A percentile compares a stretch with the other conserved stretches of the same genome.
Conservation (phyloP, 129 eudicot species). For the Glebionis coronaria region DNA sequence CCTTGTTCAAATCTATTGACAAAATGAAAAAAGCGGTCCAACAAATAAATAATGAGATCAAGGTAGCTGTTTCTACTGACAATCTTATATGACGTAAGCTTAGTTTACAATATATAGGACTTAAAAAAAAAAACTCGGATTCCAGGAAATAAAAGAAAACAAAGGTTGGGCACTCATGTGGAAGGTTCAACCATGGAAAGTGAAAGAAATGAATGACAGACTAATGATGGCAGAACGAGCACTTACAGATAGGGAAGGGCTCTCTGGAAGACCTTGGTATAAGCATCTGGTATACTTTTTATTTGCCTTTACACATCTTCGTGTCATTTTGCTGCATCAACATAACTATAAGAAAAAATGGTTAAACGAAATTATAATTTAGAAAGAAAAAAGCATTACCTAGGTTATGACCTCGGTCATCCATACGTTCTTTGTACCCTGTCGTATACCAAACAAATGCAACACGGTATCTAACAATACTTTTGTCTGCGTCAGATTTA, state of each 20-base stretch:
- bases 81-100: background rate
- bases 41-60: conserved; percentile 44
- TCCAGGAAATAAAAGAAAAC: conserved; percentile 46
- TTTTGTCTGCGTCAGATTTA: conserved; percentile 49
- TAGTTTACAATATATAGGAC: conserved; percentile 5
- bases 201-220: conserved; percentile 71
- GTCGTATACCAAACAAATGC: conserved; percentile 1
- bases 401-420: background rate
- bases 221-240: conserved; percentile 92
- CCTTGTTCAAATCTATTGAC: conserved; percentile 66
- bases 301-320: conserved; percentile 1
- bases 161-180: conserved; percentile 45
- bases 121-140: conserved; percentile 1
- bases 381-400: background rate
- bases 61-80: conserved; percentile 40
- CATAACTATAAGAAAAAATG: background rate
- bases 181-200: conserved; percentile 42
- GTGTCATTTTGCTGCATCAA: background rate
- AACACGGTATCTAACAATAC: conserved; percentile 15
- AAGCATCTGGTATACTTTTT: conserved; percentile 70
- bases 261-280: conserved; percentile 72
- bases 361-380: background rate
- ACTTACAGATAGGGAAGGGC: conserved; percentile 81
- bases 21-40: conserved; percentile 50
- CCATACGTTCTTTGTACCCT: background rate